A percentile compares a stretch with the other conserved stretches of the same genome.
These are phyloP conservation scores for Isatis lusitanica DNA, from an alignment of 441 rosid genomes.

Conservation along the genomic window DNA sequence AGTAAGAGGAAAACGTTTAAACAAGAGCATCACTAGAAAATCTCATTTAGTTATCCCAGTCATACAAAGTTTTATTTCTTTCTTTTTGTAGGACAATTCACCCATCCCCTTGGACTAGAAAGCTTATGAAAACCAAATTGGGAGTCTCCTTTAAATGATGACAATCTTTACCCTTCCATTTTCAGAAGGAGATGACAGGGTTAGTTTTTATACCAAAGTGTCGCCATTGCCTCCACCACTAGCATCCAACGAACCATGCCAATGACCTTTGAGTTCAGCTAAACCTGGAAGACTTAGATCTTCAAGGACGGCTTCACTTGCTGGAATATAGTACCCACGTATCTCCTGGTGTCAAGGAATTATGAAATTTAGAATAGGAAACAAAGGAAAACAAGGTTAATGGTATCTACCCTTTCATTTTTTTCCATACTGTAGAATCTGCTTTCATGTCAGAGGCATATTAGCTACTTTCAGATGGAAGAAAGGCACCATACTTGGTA, in stretches of 20 bases:
- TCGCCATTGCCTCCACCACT: conserved; percentile 99
- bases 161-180: conserved; percentile 2
- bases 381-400: conserved; percentile 13
- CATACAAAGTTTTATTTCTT: not conserved
- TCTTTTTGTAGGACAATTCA: not conserved
- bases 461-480: conserved; percentile 16
- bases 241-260: conserved; percentile 98
- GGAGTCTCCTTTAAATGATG: conserved; percentile 16
- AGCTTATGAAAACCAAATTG: conserved; percentile 2
- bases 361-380: conserved; percentile 16
- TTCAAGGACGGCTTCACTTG: conserved; percentile 76
- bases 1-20: not conserved
- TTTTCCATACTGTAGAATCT: conserved; percentile 13
- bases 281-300: conserved; percentile 89
- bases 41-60: not conserved
- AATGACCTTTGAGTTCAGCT: conserved; percentile 88
- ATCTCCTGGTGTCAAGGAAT: conserved; percentile 58
- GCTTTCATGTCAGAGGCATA: not conserved
- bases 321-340: conserved; percentile 64
- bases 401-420: not conserved
- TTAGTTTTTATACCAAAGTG: conserved; percentile 63
- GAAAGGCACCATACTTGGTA: conserved; percentile 17
- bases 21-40: not conserved
- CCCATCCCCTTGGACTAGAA: conserved; percentile 7
- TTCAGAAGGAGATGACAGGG: not conserved